These are phyloP conservation scores for Rugonectria rugulosa DNA, from an alignment of 2,329 filamentous ascomycete species.

Conservation along the genomic window DNA sequence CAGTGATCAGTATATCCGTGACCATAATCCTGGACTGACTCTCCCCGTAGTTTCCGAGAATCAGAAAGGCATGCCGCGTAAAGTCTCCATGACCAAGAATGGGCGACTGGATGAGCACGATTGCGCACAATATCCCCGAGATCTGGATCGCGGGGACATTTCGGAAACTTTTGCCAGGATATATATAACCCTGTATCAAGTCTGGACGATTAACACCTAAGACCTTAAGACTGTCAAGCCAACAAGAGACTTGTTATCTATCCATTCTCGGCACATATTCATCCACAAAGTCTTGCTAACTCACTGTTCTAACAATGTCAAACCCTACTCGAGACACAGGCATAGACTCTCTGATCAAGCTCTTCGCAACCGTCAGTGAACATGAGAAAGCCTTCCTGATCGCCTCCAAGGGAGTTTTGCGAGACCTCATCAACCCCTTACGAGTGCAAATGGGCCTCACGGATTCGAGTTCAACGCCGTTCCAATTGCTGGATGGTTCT, in stretches of 20 bases:
- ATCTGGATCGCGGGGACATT: constrained; percentile 14
- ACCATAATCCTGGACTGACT: no score
- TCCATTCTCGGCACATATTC: no score
- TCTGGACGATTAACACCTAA: not conserved
- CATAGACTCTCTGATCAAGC: constrained; percentile 20
- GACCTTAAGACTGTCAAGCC: not conserved
- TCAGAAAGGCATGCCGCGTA: no score
- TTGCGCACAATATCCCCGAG: not conserved
- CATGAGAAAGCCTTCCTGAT: not conserved
- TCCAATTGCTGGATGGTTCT: constrained; percentile 58
- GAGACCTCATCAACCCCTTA: constrained; percentile 28
- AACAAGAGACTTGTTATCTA: no score
- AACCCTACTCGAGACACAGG: constrained; percentile 6
- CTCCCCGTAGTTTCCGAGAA: no score
- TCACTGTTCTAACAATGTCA: constrained; percentile 18
- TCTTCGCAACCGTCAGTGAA: constrained; percentile 27
- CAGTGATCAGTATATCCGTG: no score
- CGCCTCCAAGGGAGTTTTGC: constrained; percentile 29
- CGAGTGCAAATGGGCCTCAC: constrained; percentile 38
- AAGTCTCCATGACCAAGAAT: no score
- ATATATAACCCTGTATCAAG: not conserved
- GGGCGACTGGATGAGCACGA: no score
- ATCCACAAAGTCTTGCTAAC: not conserved
- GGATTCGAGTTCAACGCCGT: constrained; percentile 34
- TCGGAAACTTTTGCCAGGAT: constrained; percentile 18